Evolutionary conservation across 129 eudicot species (phyloP).

Genomic region (Saposhnikovia divaricata): DNA sequence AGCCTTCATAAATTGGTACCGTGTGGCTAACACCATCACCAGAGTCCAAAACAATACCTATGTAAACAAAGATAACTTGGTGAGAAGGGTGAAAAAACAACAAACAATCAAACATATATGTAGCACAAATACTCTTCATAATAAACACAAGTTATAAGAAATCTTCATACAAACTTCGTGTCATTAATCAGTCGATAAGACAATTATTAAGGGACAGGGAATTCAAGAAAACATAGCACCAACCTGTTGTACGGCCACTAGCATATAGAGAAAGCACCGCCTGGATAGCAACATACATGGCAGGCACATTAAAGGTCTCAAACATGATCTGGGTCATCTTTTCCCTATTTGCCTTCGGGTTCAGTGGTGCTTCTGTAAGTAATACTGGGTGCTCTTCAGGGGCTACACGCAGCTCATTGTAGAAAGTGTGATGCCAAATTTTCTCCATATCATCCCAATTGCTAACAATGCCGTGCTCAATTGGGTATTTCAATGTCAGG

Average conservation of each 20-base stretch:
- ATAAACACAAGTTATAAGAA: not conserved
- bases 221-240: not conserved
- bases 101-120: not conserved
- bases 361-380: constrained; percentile 60
- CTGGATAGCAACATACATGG: constrained; percentile 57
- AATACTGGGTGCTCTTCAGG: constrained; percentile 57
- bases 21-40: constrained; percentile 21
- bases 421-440: constrained; percentile 57
- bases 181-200: not conserved
- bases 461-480: constrained; percentile 54
- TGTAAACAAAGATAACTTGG: not conserved
- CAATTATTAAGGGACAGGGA: not conserved
- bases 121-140: not conserved
- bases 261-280: constrained; percentile 58
- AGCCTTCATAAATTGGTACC: constrained; percentile 25
- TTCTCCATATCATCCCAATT: constrained; percentile 71
- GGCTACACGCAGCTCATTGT: constrained; percentile 51
- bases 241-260: constrained; percentile 62
- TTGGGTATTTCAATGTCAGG: constrained; percentile 43
- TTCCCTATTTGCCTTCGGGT: constrained; percentile 54
- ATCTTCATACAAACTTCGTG: not conserved
- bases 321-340: constrained; percentile 61
- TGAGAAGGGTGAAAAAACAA: constrained; percentile 6
- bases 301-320: constrained; percentile 52
- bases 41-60: constrained; percentile 26